A percentile compares a stretch with the other conserved stretches of the same genome.
Conservation (phyloP, 2,329 filamentous ascomycete species). For the Akanthomyces dipterigenus region DNA sequence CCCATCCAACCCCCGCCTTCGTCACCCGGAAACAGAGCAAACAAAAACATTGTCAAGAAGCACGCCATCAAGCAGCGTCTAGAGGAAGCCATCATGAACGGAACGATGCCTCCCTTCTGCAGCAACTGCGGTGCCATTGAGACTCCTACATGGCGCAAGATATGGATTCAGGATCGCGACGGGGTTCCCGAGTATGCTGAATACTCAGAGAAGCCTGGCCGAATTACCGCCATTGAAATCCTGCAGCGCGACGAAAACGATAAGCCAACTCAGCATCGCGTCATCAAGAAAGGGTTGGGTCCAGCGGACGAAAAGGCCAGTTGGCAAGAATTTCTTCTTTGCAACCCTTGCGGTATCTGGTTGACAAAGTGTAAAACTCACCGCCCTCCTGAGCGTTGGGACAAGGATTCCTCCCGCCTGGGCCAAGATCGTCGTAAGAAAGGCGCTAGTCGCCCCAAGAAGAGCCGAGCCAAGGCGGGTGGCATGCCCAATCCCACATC, state of each 20-base stretch:
- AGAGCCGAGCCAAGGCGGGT: slow-evolving; percentile 42
- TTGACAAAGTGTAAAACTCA: slow-evolving; percentile 81
- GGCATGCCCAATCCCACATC: slow-evolving; percentile 40
- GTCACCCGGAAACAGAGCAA: slow-evolving; percentile 41
- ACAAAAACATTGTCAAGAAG: slow-evolving; percentile 61
- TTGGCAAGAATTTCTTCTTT: slow-evolving; percentile 71
- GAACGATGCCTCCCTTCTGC: slow-evolving; percentile 82
- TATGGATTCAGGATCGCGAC: slow-evolving; percentile 70
- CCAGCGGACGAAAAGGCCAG: slow-evolving; percentile 54
- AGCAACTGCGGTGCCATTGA: slow-evolving; percentile 92
- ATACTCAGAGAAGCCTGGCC: slow-evolving; percentile 64
- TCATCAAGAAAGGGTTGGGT: slow-evolving; percentile 69
- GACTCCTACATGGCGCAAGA: slow-evolving; percentile 92
- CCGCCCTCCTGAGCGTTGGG: slow-evolving; percentile 79
- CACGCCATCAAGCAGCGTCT: slow-evolving; percentile 52
- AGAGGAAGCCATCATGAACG: slow-evolving; percentile 62
- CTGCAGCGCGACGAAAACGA: slow-evolving; percentile 56
- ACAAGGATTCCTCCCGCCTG: slow-evolving; percentile 50
- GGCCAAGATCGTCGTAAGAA: slow-evolving; percentile 46
- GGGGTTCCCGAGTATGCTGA: slow-evolving; percentile 65
- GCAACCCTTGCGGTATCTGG: slow-evolving; percentile 96
- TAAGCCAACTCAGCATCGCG: slow-evolving; percentile 59
- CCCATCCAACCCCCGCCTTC: slow-evolving; percentile 26
- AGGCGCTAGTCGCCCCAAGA: slow-evolving; percentile 39
- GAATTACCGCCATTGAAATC: slow-evolving; percentile 67